Evolutionary conservation across 352 stramenopile genomes (phyloP).

Genomic region (Globisporangium perplexum): DNA sequence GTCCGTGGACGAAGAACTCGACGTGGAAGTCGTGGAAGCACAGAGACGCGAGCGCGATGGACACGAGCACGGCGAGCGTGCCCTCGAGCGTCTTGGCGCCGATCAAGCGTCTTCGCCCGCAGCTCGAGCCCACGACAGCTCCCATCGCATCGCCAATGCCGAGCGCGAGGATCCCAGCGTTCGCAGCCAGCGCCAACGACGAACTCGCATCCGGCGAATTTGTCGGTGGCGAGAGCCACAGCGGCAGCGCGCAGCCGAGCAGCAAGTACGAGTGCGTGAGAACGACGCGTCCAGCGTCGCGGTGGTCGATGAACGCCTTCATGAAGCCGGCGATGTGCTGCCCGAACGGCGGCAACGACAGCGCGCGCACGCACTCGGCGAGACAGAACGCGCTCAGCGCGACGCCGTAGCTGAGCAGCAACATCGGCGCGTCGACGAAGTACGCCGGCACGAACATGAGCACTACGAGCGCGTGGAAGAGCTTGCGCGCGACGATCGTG

Average conservation of each 20-base stretch:
- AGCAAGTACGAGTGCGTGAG: constrained; percentile 79
- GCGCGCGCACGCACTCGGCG: constrained; percentile 55
- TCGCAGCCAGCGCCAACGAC: constrained; percentile 26
- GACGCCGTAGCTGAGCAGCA: constrained; percentile 75
- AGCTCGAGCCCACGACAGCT: constrained; percentile 47
- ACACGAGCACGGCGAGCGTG: constrained; percentile 49
- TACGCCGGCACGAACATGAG: constrained; percentile 73
- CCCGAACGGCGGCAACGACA: constrained; percentile 56
- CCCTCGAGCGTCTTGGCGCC: constrained; percentile 67
- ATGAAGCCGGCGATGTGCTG: constrained; percentile 51
- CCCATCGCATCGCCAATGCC: constrained; percentile 78
- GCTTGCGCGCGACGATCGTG: constrained; percentile 72
- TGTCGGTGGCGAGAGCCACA: constrained; percentile 42
- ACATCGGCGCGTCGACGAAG: constrained; percentile 42
- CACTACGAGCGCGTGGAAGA: constrained; percentile 78
- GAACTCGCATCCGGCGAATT: background rate
- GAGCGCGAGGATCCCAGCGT: constrained; percentile 64
- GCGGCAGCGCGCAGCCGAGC: constrained; percentile 62
- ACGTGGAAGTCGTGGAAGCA: constrained; percentile 38
- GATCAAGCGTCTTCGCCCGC: constrained; percentile 43
- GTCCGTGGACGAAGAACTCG: constrained; percentile 12
- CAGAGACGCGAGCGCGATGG: constrained; percentile 46
- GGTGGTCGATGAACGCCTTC: constrained; percentile 67
- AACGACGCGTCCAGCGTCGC: constrained; percentile 59
- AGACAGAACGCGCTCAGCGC: constrained; percentile 67